phyloP scores from a whole-genome alignment of 768 basidiomycete species.

The Podaxis carcinomalis region DNA sequence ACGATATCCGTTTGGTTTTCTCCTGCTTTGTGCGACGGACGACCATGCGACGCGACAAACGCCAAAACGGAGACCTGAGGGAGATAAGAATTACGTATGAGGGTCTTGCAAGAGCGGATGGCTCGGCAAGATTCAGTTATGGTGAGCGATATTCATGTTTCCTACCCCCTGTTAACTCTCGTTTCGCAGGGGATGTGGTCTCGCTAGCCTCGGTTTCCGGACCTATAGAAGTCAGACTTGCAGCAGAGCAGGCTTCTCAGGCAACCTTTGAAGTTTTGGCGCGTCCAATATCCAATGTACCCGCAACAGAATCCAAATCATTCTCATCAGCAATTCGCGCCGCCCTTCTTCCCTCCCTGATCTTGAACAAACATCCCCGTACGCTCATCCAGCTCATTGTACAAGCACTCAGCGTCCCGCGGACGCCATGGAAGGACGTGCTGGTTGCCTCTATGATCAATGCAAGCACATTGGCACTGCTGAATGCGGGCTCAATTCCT shows the following conservation, averaged over 20 bases:
- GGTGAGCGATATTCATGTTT: slow-evolving; percentile 30
- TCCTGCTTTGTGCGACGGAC: background rate
- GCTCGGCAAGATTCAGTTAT: slow-evolving; percentile 69
- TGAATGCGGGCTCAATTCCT: slow-evolving; percentile 67
- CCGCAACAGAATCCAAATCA: slow-evolving; percentile 67
- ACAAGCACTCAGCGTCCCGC: slow-evolving; percentile 45
- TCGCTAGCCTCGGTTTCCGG: slow-evolving; percentile 76
- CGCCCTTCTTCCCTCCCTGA: slow-evolving; percentile 54
- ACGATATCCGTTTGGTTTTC: background rate
- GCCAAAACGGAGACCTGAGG: slow-evolving; percentile 30
- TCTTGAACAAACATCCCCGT: slow-evolving; percentile 68
- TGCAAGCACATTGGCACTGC: slow-evolving; percentile 60
- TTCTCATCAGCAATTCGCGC: slow-evolving; percentile 50
- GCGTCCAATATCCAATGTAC: slow-evolving; percentile 63
- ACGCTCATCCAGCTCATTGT: slow-evolving; percentile 76
- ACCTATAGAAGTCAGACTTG: slow-evolving; percentile 71
- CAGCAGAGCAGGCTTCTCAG: slow-evolving; percentile 64
- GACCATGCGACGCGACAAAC: slow-evolving; percentile 30
- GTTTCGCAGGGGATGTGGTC: slow-evolving; percentile 27
- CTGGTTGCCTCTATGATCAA: slow-evolving; percentile 68
- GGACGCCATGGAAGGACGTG: slow-evolving; percentile 28
- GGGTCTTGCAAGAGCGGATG: slow-evolving; percentile 66
- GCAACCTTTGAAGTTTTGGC: slow-evolving; percentile 73
- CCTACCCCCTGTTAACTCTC: slow-evolving; percentile 7
- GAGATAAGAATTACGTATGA: slow-evolving; percentile 46